These are phyloP conservation scores for Cubamyces lactineus DNA, from an alignment of 768 basidiomycete species.

Conservation along the genomic window DNA sequence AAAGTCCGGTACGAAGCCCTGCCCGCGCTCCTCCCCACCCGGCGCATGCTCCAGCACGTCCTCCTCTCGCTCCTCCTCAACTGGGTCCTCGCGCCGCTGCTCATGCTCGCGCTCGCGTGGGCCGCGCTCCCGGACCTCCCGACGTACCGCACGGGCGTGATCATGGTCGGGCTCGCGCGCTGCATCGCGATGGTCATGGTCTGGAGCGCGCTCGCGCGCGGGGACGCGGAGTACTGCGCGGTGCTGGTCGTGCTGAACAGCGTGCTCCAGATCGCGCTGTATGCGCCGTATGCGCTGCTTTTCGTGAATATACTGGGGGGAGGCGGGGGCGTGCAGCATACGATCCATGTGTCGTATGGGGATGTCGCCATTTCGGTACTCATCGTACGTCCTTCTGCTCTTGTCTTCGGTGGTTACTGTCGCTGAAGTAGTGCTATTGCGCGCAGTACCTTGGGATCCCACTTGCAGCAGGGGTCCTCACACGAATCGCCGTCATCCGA, in stretches of 20 bases:
- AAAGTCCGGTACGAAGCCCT: conserved; percentile 79
- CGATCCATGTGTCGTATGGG: conserved; percentile 56
- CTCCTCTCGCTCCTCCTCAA: conserved; percentile 69
- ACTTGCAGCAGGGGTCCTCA: conserved; percentile 69
- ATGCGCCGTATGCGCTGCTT: conserved; percentile 71
- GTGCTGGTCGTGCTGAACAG: conserved; percentile 84
- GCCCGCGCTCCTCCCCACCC: conserved; percentile 55
- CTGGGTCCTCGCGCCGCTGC: conserved; percentile 79
- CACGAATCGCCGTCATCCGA: conserved; percentile 57
- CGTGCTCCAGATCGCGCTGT: conserved; percentile 74
- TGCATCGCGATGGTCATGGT: conserved; percentile 65
- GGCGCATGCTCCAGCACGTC: conserved; percentile 66
- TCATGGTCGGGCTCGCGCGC: conserved; percentile 78
- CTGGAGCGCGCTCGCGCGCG: conserved; percentile 35
- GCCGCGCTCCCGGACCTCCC: conserved; percentile 81
- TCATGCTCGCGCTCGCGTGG: conserved; percentile 89
- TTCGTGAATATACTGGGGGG: conserved; percentile 72
- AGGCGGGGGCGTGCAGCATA: conserved; percentile 38
- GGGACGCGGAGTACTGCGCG: conserved; percentile 28
- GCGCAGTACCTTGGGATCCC: conserved; percentile 82
- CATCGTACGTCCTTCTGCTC: conserved; percentile 53
- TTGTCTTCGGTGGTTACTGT: not conserved
- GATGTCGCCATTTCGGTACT: conserved; percentile 67
- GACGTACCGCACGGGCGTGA: conserved; percentile 75
- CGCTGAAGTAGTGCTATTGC: not conserved